Conservation (phyloP, 192 early-diverging fungal genomes). For the Gigaspora rosea region DNA sequence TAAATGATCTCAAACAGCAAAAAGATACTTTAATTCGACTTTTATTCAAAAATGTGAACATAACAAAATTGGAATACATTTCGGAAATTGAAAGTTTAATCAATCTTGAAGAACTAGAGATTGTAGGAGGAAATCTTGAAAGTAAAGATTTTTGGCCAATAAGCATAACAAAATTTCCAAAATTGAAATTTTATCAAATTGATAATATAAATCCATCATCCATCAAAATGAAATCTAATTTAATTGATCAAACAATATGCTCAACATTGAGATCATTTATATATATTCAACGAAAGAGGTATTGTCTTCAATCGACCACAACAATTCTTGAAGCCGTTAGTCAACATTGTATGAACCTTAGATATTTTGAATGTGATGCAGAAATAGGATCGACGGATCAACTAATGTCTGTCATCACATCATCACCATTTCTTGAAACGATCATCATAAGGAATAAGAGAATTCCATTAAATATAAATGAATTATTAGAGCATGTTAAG, state of each 20-base stretch:
- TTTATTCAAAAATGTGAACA: not conserved
- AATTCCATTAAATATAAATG: not conserved
- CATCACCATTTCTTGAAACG: not conserved
- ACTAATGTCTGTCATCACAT: not conserved
- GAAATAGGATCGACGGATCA: not conserved
- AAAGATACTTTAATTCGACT: not conserved
- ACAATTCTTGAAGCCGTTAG: not conserved
- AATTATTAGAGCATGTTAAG: not conserved
- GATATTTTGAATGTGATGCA: conserved; percentile 15
- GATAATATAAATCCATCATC: conserved; percentile 3
- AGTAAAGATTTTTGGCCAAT: conserved; percentile 11
- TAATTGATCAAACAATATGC: not conserved
- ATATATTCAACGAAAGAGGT: not conserved
- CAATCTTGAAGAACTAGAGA: not conserved
- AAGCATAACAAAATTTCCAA: not conserved
- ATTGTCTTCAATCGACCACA: not conserved
- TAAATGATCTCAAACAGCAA: not conserved
- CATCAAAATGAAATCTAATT: not conserved
- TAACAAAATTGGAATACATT: not conserved
- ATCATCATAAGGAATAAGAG: not conserved
- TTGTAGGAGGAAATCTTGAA: not conserved
- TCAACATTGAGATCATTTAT: not conserved
- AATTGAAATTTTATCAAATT: not conserved
- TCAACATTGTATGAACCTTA: not conserved
- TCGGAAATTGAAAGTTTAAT: not conserved